Evolutionary conservation across 2,329 filamentous ascomycete species (phyloP).

Genomic region (Fusarium sublunatum): DNA sequence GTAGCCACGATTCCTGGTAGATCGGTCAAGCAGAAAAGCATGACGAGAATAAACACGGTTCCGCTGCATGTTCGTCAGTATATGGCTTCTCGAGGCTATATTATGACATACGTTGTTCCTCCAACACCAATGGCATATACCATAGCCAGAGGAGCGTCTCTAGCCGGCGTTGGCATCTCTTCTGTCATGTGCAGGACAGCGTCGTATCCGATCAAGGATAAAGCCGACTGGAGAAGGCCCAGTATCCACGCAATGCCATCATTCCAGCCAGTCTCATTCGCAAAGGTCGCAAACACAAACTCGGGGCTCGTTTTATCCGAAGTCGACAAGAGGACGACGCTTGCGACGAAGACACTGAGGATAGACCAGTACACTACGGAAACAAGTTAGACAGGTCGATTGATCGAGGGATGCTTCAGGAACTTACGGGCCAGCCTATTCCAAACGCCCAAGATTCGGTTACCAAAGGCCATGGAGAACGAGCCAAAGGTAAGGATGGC

Average conservation of each 20-base stretch:
- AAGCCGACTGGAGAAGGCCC: constrained; percentile 56
- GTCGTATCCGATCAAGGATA: constrained; percentile 56
- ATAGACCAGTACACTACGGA: constrained; percentile 55
- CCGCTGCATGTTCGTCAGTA: constrained; percentile 41
- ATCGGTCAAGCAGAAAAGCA: constrained; percentile 56
- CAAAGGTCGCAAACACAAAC: constrained; percentile 58
- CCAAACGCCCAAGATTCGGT: constrained; percentile 55
- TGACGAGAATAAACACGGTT: constrained; percentile 54
- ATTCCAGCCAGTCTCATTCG: constrained; percentile 59
- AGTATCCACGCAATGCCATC: constrained; percentile 61
- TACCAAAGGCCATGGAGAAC: constrained; percentile 56
- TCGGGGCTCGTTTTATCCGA: constrained; percentile 53
- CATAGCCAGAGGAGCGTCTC: constrained; percentile 57
- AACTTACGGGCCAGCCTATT: constrained; percentile 54
- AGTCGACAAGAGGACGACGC: constrained; percentile 56
- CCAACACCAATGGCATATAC: constrained; percentile 57
- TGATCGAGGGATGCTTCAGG: fast-evolving
- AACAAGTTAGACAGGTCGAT: not conserved
- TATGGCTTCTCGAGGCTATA: not conserved
- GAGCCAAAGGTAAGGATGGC: constrained; percentile 30
- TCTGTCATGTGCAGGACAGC: constrained; percentile 59
- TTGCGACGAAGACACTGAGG: constrained; percentile 56
- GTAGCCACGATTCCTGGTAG: constrained; percentile 51
- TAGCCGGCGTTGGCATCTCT: constrained; percentile 57
- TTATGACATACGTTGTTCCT: constrained; percentile 53